A percentile compares a stretch with the other conserved stretches of the same genome.
These are phyloP conservation scores for Circinella umbellata DNA, from an alignment of 371 early-diverging fungal genomes.

Conservation along the genomic window DNA sequence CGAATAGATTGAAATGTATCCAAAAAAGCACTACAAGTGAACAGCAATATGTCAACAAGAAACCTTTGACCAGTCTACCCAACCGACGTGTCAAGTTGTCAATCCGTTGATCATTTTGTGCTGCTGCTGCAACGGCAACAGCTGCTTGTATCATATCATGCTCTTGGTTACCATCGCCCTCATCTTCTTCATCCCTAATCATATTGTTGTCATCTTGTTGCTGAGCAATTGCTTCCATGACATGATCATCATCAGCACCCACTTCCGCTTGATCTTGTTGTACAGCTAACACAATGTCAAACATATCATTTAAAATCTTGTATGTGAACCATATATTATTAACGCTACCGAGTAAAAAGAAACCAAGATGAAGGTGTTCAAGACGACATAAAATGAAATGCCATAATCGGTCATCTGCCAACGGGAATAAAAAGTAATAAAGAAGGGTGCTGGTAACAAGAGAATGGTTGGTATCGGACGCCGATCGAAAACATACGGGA, in stretches of 20 bases:
- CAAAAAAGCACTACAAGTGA: slow-evolving; percentile 60
- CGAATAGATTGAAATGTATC: slow-evolving; percentile 67
- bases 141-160: slow-evolving; percentile 12
- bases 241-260: not conserved
- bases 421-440: slow-evolving; percentile 52
- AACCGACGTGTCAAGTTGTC: slow-evolving; percentile 19
- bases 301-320: slow-evolving; percentile 61
- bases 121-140: slow-evolving; percentile 11
- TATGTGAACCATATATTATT: slow-evolving; percentile 64
- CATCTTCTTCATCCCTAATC: not conserved
- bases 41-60: slow-evolving; percentile 47
- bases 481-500: slow-evolving; percentile 36
- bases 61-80: slow-evolving; percentile 31
- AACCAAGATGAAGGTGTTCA: slow-evolving; percentile 65
- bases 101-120: not conserved
- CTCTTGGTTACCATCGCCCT: slow-evolving; percentile 11
- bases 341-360: slow-evolving; percentile 64
- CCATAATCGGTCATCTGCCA: slow-evolving; percentile 58
- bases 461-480: slow-evolving; percentile 19
- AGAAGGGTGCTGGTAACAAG: slow-evolving; percentile 37
- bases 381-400: slow-evolving; percentile 54
- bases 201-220: slow-evolving; percentile 13
- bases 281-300: slow-evolving; percentile 48
- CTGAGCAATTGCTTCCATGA: not conserved
- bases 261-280: slow-evolving; percentile 13